These are phyloP conservation scores for Torulaspora gathmanii DNA, from an alignment of 805 yeast species.

Conservation along the genomic window DNA sequence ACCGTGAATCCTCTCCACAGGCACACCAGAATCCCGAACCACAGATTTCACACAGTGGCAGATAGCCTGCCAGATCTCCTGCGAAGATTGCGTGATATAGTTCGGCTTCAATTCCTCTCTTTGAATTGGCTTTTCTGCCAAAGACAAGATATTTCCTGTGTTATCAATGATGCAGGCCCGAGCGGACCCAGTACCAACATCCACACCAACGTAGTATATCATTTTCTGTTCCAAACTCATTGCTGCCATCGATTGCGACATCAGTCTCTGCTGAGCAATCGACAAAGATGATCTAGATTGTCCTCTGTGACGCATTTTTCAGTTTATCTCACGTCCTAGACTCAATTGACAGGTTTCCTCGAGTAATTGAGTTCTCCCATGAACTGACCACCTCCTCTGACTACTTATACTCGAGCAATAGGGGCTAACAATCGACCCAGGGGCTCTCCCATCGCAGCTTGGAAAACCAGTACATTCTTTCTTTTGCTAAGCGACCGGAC, in stretches of 20 bases:
- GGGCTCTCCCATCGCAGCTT: neutral
- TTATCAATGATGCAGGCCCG: constrained; percentile 88
- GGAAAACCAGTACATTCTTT: neutral
- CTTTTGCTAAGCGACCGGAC: constrained; percentile 3
- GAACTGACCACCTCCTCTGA: neutral
- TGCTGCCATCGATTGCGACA: constrained; percentile 21
- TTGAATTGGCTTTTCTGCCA: constrained; percentile 74
- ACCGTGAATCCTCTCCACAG: constrained; percentile 65
- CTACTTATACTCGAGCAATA: neutral
- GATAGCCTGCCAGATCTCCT: constrained; percentile 87
- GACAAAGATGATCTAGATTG: constrained; percentile 24
- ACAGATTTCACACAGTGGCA: constrained; percentile 76
- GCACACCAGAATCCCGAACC: constrained; percentile 68
- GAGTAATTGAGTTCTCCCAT: neutral
- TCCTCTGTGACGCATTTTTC: constrained; percentile 15
- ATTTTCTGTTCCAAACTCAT: constrained; percentile 17
- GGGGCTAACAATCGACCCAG: neutral
- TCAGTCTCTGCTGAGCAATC: constrained; percentile 25
- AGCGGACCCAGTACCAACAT: constrained; percentile 97
- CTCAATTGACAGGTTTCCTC: neutral
- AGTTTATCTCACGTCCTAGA: neutral
- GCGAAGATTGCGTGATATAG: constrained; percentile 78
- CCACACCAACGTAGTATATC: constrained; percentile 68
- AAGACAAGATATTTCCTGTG: constrained; percentile 71
- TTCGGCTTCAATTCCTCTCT: constrained; percentile 70